phyloP scores from a whole-genome alignment of 805 yeast genomes.

The Kazachstania bromeliacearum region DNA sequence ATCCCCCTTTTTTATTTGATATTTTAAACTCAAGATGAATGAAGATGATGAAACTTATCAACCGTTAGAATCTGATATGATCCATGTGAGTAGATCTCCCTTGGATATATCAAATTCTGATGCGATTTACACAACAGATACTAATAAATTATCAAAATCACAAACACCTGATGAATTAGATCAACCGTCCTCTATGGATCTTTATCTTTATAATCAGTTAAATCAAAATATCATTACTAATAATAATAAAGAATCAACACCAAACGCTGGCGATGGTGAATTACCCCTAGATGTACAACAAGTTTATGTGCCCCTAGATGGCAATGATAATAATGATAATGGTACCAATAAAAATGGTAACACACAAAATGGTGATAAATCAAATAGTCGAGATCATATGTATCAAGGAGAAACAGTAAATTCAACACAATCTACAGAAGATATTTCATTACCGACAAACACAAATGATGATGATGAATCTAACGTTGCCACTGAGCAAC shows the following conservation, averaged over 20 bases:
- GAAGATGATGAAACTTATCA: slow-evolving; percentile 11
- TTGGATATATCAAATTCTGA: no score
- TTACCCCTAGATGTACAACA: not conserved
- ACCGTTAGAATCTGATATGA: slow-evolving; percentile 13
- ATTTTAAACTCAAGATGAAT: not conserved
- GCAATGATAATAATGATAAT: not conserved
- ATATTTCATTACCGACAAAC: not conserved
- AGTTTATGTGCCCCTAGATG: not conserved
- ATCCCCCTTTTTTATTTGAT: no score
- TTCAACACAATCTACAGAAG: not conserved
- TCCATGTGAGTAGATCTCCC: not conserved
- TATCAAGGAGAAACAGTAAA: not conserved
- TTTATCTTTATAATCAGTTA: slow-evolving; percentile 6
- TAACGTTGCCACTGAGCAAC: slow-evolving; percentile 49
- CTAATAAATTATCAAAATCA: no score
- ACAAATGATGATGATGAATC: not conserved
- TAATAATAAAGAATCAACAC: slow-evolving; percentile 1
- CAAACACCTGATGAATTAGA: not conserved
- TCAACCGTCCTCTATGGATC: slow-evolving; percentile 3
- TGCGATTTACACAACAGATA: no score
- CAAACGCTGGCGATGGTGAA: not conserved
- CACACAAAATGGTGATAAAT: not conserved
- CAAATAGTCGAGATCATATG: not conserved
- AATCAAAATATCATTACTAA: slow-evolving; percentile 1
- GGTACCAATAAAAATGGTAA: not conserved